These are phyloP conservation scores for Phytophthora sp. DNA, from an alignment of 352 stramenopile genomes.

Conservation along the genomic window DNA sequence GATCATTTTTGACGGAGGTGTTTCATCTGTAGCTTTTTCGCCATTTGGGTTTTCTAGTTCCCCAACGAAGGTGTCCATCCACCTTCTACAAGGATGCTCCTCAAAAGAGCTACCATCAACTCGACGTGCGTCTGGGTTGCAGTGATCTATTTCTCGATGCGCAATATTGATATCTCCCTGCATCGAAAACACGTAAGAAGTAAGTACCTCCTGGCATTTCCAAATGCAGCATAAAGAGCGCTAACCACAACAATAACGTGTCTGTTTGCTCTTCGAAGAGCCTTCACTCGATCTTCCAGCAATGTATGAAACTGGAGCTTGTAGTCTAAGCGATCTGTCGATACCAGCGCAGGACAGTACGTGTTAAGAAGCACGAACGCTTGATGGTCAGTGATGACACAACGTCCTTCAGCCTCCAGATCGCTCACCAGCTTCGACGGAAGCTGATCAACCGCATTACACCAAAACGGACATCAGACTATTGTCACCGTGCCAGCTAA, in stretches of 20 bases:
- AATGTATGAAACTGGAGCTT: conserved; percentile 86
- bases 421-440: conserved; percentile 57
- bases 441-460: conserved; percentile 36
- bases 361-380: conserved; percentile 91
- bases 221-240: not conserved
- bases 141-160: conserved; percentile 83
- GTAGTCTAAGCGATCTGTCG: conserved; percentile 78
- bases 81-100: conserved; percentile 71
- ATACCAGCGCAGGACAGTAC: conserved; percentile 84
- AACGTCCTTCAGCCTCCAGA: conserved; percentile 81
- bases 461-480: not conserved
- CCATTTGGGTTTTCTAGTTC: conserved; percentile 1
- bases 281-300: conserved; percentile 66
- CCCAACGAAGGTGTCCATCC: conserved; percentile 64
- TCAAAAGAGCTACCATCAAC: conserved; percentile 45
- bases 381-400: conserved; percentile 87
- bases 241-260: conserved; percentile 73
- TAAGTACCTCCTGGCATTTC: not conserved
- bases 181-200: not conserved
- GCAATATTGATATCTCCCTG: conserved; percentile 89
- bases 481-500: not conserved
- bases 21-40: not conserved
- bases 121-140: conserved; percentile 44
- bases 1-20: conserved; percentile 43
- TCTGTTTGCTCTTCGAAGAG: conserved; percentile 53